Base-by-base conservation (phyloP, 2,329 filamentous ascomycete species). In the Trichoderma sp. region DNA sequence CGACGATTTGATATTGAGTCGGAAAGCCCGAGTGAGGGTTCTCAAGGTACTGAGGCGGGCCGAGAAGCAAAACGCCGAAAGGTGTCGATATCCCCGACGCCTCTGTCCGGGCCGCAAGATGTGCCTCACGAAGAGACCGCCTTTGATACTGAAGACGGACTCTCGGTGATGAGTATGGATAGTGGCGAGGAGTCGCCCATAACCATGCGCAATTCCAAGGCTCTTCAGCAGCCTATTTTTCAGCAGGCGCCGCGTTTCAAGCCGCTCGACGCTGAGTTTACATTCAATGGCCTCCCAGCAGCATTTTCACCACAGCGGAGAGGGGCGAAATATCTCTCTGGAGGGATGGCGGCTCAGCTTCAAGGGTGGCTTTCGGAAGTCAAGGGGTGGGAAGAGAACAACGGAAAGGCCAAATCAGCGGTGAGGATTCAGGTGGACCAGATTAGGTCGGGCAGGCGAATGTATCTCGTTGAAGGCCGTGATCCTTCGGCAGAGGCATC, bases 311-410 rank as follows among this genome's bases (percentile, higher is more conserved):
- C 79, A 2, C 79, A 78, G 67, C 76, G 76, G 1, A 74, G 78
- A 42, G 78, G 79, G 17, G 73, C 69, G 13, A 77, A 72, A 64
- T 82, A 80, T 34, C 25, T 80, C 0, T 60, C 76, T 4, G 76
- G 77, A 19, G 80, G 80, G 0, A 71, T 82, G 25, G 80, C 80
- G 1, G 76, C 79, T 2, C 75, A 76, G 53, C 72, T 82, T 7
- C 80, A 82, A 68, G 76, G 77, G 15, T 80, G 79, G 78, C 73
- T 82, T 10, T 80, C 80, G 0, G 79, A 81, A 25, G 74, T 81
- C 27, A 80, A 78, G 68, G 76, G 76, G 12, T 77, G 75, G 76
- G 74, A 77, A 17, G 72, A 72, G 42, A 57, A 57, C 6, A 68
- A 71, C 13, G 19, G 66, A 15, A 68, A 66, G n/a, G 52, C 69